Evolutionary conservation across 176 grass and related monocot genomes (phyloP).

Genomic region (maize (Zea mays)): Zm-B73-REFERENCE-NAM-5.0 NC_050101.1:93772501-93773000

Average conservation of each 20-base stretch:
- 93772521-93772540: not conserved
- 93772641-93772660: not conserved
- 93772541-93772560: not conserved
- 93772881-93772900: conserved; percentile 99
- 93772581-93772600: not conserved
- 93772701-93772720: not conserved
- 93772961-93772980: conserved; percentile 98
- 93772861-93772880: conserved; percentile 88
- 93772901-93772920: conserved; percentile 95
- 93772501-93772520: no score
- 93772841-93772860: not conserved
- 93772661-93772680: not conserved
- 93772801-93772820: not conserved
- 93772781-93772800: not conserved
- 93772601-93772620: not conserved
- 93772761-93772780: no score
- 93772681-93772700: not conserved
- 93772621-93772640: not conserved
- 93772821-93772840: not conserved
- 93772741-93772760: no score
- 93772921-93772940: conserved; percentile 93
- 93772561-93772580: not conserved
- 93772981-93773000: conserved; percentile 85
- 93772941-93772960: conserved; percentile 93
- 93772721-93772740: not conserved